Percentiles rank a stretch among this genome's conserved stretches.
These are phyloP conservation scores for Mycosphaerelloides madeirae DNA, from an alignment of 2,329 filamentous ascomycete genomes.

Conservation along the genomic window DNA sequence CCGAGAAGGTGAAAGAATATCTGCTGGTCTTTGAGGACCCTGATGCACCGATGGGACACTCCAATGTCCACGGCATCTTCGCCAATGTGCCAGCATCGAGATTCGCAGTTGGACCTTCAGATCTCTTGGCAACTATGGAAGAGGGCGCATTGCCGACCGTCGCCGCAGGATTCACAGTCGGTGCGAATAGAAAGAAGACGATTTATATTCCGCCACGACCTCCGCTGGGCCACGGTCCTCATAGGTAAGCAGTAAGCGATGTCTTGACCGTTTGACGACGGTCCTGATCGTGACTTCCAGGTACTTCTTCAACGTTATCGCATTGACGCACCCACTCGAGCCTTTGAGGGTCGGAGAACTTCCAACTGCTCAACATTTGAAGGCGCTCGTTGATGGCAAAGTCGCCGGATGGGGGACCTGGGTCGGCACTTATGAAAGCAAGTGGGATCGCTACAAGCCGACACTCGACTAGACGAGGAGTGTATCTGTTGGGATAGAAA, in stretches of 20 bases:
- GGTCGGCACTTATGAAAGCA: constrained; percentile 1
- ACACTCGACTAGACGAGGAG: no score
- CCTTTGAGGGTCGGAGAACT: not conserved
- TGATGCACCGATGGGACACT: not conserved
- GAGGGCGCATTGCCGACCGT: not conserved
- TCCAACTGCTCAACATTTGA: not conserved
- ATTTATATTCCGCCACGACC: constrained; percentile 1
- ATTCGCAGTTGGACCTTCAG: not conserved
- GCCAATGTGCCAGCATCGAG: not conserved
- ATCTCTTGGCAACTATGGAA: not conserved
- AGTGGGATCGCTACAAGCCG: not conserved
- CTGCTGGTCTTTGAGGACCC: constrained; percentile 1
- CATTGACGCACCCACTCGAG: not conserved
- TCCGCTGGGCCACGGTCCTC: not conserved
- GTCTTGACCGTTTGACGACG: no score
- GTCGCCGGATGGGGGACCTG: constrained; percentile 1
- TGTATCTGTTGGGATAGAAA: no score
- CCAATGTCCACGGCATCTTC: not conserved
- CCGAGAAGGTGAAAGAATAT: not conserved
- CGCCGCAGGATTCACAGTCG: not conserved
- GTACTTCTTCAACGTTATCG: constrained; percentile 1
- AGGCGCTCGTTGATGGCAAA: constrained; percentile 1
- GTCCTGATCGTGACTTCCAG: no score
- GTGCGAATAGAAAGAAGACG: constrained; percentile 1
- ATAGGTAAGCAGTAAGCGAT: not conserved